These are phyloP conservation scores for Penicillium bialowiezense DNA, from an alignment of 495 filamentous ascomycete species.

Conservation along the genomic window DNA sequence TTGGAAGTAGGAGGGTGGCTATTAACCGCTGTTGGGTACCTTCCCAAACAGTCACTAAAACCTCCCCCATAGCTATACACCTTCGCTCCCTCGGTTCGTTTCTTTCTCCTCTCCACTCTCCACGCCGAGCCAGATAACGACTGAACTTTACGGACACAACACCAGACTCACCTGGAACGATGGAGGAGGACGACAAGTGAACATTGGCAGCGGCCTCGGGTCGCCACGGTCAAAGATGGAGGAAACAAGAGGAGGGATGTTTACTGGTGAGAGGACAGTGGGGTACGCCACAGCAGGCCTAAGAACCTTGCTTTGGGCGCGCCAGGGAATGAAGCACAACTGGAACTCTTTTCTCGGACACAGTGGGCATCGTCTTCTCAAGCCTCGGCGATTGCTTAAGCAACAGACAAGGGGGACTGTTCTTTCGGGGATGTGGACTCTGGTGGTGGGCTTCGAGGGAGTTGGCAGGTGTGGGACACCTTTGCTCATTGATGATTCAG, in stretches of 20 bases:
- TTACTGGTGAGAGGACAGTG: not conserved
- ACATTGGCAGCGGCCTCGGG: not conserved
- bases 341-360: not conserved
- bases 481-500: constrained; percentile 4
- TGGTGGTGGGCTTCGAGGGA: constrained; percentile 5
- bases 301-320: constrained; percentile 1
- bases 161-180: constrained; percentile 4
- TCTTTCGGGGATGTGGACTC: not conserved
- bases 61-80: too few species aligned
- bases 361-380: constrained; percentile 3
- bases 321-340: not conserved
- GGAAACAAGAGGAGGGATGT: not conserved
- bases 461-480: not conserved
- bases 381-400: constrained; percentile 1
- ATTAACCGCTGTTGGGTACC: too few species aligned
- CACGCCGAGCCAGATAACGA: not conserved
- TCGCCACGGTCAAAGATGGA: not conserved
- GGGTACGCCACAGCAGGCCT: constrained; percentile 2
- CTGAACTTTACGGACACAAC: not conserved
- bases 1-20: too few species aligned
- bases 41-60: too few species aligned
- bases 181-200: not conserved
- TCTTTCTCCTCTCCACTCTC: not conserved
- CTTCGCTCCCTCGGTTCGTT: not conserved
- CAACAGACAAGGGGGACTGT: not conserved